Base-by-base conservation (phyloP, 257 asterid species). In the Haberlea rhodopensis region DNA sequence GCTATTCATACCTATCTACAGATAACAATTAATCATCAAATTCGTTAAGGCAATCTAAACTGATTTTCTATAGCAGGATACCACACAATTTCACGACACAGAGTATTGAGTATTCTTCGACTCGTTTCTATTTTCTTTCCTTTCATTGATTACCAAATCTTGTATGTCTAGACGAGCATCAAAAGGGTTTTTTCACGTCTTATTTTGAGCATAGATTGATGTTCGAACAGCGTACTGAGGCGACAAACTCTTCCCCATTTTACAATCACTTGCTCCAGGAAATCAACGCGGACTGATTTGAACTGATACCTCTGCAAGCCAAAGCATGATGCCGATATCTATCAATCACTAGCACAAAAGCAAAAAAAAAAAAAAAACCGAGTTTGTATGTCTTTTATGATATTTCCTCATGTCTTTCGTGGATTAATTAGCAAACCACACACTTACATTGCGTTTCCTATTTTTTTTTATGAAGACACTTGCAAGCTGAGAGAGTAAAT, bases 241-340 rank as follows among this genome's bases (percentile, higher is more conserved):
- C 0, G 88, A 66, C 77, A 87, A 52, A 53, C 73, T 59, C 63
- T 82, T 87, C 68, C 97, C 97, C 67, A n/a, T n/a, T 92, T 92
- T 67, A 92, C 97, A 13, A 89, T 82, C 71, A 89, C 76, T 82
- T 92, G 99, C 70, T 89, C 91, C 78, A 87, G 53, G 81, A 84
- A 87, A 67, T 92, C 97, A 18, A 86, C 84, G 5, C 99, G 94
- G 32, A 89, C 86, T 18, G 96, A 85, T 71, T 82, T 84, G 82
- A 89, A 87, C 80, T 82, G 83, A 71, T 92, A 89, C 22, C n/a
- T 60, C 97, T 92, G 85, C 43, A 23, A n/a, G 27, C 67, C 76
- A 70, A 69, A 60, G 52, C 65, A 49, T 46, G 56, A 48, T 16
- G 37, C 51, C 24, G 60, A 55, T 48, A 40, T n/a, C n/a, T n/a